Conservation (phyloP, 306 rosid genomes). For the Cicer cuneatum region DNA sequence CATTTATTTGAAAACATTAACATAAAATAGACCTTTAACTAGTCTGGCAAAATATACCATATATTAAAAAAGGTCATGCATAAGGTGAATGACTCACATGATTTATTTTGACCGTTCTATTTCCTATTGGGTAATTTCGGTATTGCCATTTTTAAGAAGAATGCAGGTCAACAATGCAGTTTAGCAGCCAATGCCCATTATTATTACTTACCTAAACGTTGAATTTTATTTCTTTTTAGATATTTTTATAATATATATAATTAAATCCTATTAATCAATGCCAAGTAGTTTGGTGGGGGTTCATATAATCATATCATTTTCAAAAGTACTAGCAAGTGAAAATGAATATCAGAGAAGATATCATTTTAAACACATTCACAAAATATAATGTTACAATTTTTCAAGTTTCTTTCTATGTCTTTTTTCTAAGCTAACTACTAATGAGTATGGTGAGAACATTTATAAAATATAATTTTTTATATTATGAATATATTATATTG, state of each 20-base stretch:
- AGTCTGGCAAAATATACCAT: too few species aligned
- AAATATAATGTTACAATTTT: neutral
- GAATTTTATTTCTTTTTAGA: slow-evolving; percentile 24
- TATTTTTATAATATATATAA: too few species aligned
- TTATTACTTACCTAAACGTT: slow-evolving; percentile 30
- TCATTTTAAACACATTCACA: neutral
- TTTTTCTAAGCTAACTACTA: neutral
- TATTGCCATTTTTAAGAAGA: slow-evolving; percentile 6
- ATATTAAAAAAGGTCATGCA: too few species aligned
- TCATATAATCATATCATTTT: slow-evolving; percentile 2
- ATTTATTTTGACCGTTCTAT: neutral
- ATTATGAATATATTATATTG: too few species aligned
- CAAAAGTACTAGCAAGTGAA: neutral
- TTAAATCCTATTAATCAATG: neutral
- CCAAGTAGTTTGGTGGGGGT: slow-evolving; percentile 11
- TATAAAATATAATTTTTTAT: neutral
- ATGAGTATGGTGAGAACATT: neutral
- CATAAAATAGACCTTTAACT: too few species aligned
- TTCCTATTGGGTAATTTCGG: neutral
- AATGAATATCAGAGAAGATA: neutral
- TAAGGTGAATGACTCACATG: neutral
- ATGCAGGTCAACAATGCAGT: slow-evolving; percentile 39
- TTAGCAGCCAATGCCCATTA: neutral
- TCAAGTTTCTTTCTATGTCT: neutral
- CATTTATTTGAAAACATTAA: too few species aligned